Evolutionary conservation across 1,284 basidiomycete genomes (phyloP).

Genomic region (Malassezia sympodialis): DNA sequence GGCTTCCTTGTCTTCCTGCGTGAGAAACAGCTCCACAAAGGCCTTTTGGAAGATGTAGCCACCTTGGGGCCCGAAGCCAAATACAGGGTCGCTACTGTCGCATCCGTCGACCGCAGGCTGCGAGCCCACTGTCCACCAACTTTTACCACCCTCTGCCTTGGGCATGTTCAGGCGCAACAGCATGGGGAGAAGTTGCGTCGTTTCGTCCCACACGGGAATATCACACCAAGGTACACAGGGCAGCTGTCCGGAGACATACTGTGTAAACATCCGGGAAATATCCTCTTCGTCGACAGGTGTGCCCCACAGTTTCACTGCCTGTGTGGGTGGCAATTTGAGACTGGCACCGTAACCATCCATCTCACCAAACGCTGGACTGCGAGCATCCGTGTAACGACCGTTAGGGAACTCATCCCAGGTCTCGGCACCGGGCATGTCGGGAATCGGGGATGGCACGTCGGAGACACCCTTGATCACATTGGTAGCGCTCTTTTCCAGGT

Average conservation of each 20-base stretch:
- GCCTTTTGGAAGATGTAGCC: constrained; percentile 96
- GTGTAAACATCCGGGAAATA: constrained; percentile 67
- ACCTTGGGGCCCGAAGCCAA: constrained; percentile 83
- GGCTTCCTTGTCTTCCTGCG: constrained; percentile 57
- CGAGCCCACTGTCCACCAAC: constrained; percentile 90
- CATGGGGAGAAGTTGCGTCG: constrained; percentile 66
- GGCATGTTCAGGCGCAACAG: constrained; percentile 62
- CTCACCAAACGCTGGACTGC: constrained; percentile 44
- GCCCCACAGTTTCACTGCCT: constrained; percentile 70
- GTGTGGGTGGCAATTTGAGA: constrained; percentile 51
- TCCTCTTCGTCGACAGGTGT: constrained; percentile 62
- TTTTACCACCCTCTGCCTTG: constrained; percentile 18
- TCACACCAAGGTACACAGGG: constrained; percentile 79
- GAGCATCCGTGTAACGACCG: constrained; percentile 43
- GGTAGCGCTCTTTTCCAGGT: constrained; percentile 89
- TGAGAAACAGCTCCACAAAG: constrained; percentile 91
- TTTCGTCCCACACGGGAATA: constrained; percentile 72
- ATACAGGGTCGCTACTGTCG: constrained; percentile 52
- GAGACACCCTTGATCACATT: constrained; percentile 58
- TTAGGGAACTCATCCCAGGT: constrained; percentile 48
- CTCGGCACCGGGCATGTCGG: constrained; percentile 7
- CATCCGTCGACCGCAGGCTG: constrained; percentile 58
- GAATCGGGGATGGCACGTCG: not conserved
- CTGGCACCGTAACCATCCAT: constrained; percentile 47
- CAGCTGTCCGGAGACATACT: constrained; percentile 62